Base-by-base conservation (phyloP, 2,329 filamentous ascomycete genomes). In the Colletotrichum melonis region DNA sequence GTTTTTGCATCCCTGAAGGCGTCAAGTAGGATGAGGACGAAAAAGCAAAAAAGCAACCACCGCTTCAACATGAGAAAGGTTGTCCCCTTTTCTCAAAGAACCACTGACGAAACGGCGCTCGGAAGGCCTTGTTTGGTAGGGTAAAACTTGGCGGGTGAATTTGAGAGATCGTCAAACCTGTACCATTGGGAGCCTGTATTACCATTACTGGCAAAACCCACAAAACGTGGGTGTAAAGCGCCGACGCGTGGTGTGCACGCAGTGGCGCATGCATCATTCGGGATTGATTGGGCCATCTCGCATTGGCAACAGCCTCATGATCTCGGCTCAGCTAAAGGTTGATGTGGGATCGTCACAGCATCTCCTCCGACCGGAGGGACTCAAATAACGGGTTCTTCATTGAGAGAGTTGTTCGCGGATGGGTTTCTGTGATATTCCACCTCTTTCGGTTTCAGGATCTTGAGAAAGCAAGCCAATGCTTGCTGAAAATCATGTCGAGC, bases 251-350 rank as follows among this genome's bases (percentile, higher is more conserved):
- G 52, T 11, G 42, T 46, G 26, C 59, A 69, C 12, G 42, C 38
- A 22, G 54, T 68, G 72, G 58, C 69, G 69, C 30, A 28, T n/a
- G 24, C 30, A 14, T n/a, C 12, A 32, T 46, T 52, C 35, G 24
- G 32, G 26, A 63, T 60, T 62, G 55, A 72, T 64, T 63, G 72
- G 69, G 9, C 22, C 46, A 72, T 54, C 54, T 59, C 30, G 42
- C 32, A 63, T 46, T n/a, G 28, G 42, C 60, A 56, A 28, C 63
- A 72, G 72, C 69, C 69, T 69, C 72, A 62, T 67, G 63, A 72
- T 74, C 69, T 72, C 14, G 35, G 64, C 42, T 26, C 16, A n/a
- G 22, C 19, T 54, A 19, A 65, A 26, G 22, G 32, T 22, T 26
- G 28, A 35, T 52, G 19, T 42, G 19, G 32, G 55, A 74, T 72